Percentiles rank a stretch among this genome's conserved stretches.
phyloP scores from a whole-genome alignment of 768 basidiomycete genomes.

The Auricularia sp. region DNA sequence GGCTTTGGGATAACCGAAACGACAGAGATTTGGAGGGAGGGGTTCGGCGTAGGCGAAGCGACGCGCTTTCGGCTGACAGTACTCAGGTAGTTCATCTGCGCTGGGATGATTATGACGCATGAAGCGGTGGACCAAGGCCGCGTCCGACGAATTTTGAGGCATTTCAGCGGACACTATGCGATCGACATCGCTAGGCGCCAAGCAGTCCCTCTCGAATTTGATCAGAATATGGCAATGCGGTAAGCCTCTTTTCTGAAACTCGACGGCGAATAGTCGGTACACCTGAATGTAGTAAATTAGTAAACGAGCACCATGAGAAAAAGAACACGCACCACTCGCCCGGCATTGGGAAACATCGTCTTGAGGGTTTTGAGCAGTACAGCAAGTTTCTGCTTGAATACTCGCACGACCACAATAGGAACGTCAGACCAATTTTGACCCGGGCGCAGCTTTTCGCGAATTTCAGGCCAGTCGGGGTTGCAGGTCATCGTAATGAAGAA shows the following conservation, averaged over 20 bases:
- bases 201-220: constrained; percentile 19
- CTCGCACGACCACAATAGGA: constrained; percentile 26
- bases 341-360: constrained; percentile 25
- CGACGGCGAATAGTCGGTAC: constrained; percentile 26
- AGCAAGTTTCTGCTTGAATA: constrained; percentile 26
- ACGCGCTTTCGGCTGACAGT: too few relatives aligned
- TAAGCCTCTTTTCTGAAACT: constrained; percentile 35
- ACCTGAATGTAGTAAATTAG: background rate
- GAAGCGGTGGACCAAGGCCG: constrained; percentile 19
- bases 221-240: constrained; percentile 34
- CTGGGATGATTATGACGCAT: constrained; percentile 28
- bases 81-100: background rate
- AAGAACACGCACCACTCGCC: constrained; percentile 5
- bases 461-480: constrained; percentile 33
- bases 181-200: constrained; percentile 21
- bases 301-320: too few relatives aligned
- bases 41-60: too few relatives aligned
- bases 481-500: background rate
- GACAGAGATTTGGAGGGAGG: constrained; percentile 15
- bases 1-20: constrained; percentile 15
- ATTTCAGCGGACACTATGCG: constrained; percentile 26
- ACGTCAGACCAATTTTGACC: constrained; percentile 28
- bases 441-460: constrained; percentile 17
- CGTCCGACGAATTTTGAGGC: constrained; percentile 19
- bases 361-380: constrained; percentile 17